Percentiles rank a stretch among this genome's conserved stretches.
These are phyloP conservation scores for Tolypocladium ophioglossoides DNA, from an alignment of 2,329 filamentous ascomycete genomes.

Conservation along the genomic window DNA sequence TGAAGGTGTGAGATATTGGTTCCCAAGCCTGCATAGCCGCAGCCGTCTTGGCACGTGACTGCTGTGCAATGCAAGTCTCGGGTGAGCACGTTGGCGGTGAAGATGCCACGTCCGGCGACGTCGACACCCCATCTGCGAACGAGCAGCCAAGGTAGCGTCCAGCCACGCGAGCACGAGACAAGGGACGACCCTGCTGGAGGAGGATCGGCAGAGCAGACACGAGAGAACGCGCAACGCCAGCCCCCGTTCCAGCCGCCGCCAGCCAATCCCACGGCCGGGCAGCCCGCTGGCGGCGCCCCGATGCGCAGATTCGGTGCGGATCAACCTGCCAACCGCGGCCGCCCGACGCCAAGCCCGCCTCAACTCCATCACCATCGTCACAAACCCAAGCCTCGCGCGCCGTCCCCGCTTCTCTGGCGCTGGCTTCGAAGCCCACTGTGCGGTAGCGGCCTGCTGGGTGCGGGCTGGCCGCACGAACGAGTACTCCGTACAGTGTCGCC, in stretches of 20 bases:
- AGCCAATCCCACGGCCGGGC: background rate
- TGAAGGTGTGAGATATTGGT: background rate
- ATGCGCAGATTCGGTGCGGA: background rate
- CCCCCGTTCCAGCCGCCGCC: too few species aligned
- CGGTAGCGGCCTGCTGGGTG: background rate
- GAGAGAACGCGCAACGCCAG: too few species aligned
- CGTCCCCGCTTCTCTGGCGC: background rate
- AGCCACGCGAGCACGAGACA: too few species aligned
- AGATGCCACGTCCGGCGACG: too few species aligned
- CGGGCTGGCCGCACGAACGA: background rate
- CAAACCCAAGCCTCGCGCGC: background rate
- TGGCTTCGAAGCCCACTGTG: background rate
- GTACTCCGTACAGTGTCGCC: background rate
- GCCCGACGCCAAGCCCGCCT: background rate
- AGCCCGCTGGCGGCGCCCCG: background rate
- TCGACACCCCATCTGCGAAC: too few species aligned
- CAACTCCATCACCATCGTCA: background rate
- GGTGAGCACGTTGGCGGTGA: too few species aligned
- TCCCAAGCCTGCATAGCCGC: background rate
- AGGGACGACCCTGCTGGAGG: background rate
- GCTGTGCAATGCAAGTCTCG: background rate
- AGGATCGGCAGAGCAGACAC: background rate
- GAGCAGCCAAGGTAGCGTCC: too few species aligned
- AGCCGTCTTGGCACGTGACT: background rate
- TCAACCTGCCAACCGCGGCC: too few species aligned